Percentiles rank a stretch among this genome's conserved stretches.
These are phyloP conservation scores for Amyloporia xantha DNA, from an alignment of 768 basidiomycete genomes.

Conservation along the genomic window DNA sequence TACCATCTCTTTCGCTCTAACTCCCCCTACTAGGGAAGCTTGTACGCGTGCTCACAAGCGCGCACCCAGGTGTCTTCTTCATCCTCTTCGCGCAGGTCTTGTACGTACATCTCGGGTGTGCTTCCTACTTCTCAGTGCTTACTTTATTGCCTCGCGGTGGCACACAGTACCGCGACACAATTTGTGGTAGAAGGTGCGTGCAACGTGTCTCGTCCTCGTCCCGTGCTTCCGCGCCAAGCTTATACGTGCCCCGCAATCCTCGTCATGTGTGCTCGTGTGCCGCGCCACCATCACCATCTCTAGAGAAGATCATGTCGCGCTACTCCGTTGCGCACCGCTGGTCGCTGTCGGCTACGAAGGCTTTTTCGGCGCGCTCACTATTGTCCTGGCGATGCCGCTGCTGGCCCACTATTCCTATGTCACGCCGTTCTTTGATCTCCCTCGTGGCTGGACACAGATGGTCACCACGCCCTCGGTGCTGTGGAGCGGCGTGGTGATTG, in stretches of 20 bases:
- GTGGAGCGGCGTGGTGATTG: slow-evolving; percentile 40
- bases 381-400: slow-evolving; percentile 74
- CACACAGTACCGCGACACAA: slow-evolving; percentile 73
- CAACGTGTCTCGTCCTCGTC: background rate
- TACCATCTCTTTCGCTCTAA: slow-evolving; percentile 4
- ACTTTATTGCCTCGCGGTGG: slow-evolving; percentile 5
- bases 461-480: slow-evolving; percentile 59
- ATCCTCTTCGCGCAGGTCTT: slow-evolving; percentile 93
- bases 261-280: background rate
- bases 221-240: too few species aligned
- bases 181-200: slow-evolving; percentile 73
- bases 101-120: slow-evolving; percentile 39
- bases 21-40: background rate
- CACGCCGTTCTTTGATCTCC: slow-evolving; percentile 71
- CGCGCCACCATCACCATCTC: background rate
- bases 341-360: slow-evolving; percentile 95
- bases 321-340: slow-evolving; percentile 84
- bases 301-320: slow-evolving; percentile 85
- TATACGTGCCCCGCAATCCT: too few species aligned
- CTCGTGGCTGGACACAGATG: slow-evolving; percentile 87
- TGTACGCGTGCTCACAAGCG: background rate
- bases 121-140: slow-evolving; percentile 7
- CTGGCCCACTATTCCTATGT: slow-evolving; percentile 66
- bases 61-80: slow-evolving; percentile 72
- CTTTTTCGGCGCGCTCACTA: slow-evolving; percentile 78